phyloP scores from a whole-genome alignment of 2,329 filamentous ascomycete species.

The Beauveria asiatica region DNA sequence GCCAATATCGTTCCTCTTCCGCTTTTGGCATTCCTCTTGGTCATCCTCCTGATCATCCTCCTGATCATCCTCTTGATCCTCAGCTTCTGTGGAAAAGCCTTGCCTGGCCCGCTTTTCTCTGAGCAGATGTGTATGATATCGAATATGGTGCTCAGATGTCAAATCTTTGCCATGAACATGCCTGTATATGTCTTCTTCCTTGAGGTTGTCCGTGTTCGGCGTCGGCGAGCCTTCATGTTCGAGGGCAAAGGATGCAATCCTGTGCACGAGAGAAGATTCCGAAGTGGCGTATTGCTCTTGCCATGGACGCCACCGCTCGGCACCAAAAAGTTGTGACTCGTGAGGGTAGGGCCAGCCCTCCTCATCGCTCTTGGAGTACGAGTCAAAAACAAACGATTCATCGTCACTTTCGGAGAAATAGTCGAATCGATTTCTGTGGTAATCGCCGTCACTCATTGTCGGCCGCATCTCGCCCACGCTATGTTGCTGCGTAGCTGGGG shows the following conservation, averaged over 20 bases:
- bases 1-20: accelerated
- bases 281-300: background rate
- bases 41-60: background rate
- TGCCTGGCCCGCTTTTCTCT: background rate
- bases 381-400: background rate
- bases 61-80: background rate
- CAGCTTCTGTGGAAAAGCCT: background rate
- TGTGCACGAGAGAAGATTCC: background rate
- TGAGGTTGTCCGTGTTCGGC: background rate
- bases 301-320: background rate
- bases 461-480: background rate
- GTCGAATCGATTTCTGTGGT: background rate
- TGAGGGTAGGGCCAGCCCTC: background rate
- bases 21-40: background rate
- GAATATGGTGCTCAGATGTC: constrained; percentile 7
- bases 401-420: background rate
- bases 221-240: background rate
- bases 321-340: background rate
- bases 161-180: background rate
- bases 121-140: constrained; percentile 4
- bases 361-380: background rate
- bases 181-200: constrained; percentile 5
- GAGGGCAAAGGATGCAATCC: background rate
- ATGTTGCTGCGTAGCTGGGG: background rate
- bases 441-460: background rate